Conservation (phyloP, 345 rosid species). For the Alliaria petiolata region DNA sequence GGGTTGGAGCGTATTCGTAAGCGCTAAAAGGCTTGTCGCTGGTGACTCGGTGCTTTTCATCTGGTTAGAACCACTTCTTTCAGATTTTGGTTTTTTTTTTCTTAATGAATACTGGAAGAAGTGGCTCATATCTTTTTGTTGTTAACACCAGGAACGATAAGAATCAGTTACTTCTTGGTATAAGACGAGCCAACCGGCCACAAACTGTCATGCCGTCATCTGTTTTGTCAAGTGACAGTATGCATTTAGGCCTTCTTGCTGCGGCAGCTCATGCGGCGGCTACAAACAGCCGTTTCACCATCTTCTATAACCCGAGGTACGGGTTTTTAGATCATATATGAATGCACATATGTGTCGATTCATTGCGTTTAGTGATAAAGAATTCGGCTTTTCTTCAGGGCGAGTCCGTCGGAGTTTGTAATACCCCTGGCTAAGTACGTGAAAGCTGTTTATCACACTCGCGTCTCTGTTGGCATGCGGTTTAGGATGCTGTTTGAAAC, state of each 20-base stretch:
- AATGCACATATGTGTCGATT: background rate
- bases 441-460: conserved; percentile 80
- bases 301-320: conserved; percentile 86
- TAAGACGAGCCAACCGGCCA: conserved; percentile 72
- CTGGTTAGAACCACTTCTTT: conserved; percentile 53
- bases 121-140: conserved; percentile 11
- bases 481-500: conserved; percentile 94
- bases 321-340: background rate
- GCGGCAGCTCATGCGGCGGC: conserved; percentile 97
- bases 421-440: conserved; percentile 70
- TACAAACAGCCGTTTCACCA: conserved; percentile 84
- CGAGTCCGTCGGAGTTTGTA: conserved; percentile 89
- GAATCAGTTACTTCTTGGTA: conserved; percentile 83
- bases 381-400: conserved; percentile 40
- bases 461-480: conserved; percentile 96
- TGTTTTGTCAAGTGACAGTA: conserved; percentile 87
- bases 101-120: no score
- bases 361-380: background rate
- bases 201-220: conserved; percentile 95
- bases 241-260: conserved; percentile 94
- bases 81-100: background rate
- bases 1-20: conserved; percentile 99
- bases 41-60: conserved; percentile 98
- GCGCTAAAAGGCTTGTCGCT: conserved; percentile 94
- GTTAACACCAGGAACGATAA: conserved; percentile 64